phyloP scores from a whole-genome alignment of 2,329 filamentous ascomycete species.

The Fusarium globosum region DNA sequence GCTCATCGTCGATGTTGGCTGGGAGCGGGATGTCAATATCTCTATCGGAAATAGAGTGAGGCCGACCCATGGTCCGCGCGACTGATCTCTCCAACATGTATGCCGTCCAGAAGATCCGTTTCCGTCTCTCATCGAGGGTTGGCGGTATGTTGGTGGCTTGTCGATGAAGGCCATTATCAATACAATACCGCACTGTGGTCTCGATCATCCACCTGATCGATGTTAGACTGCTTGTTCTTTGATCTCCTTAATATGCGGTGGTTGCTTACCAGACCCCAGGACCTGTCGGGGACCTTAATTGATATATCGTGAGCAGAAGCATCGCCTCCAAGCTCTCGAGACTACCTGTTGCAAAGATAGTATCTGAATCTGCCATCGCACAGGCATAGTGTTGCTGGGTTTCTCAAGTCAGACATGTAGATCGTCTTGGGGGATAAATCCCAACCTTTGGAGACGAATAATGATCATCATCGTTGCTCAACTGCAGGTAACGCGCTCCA shows the following conservation, averaged over 20 bases:
- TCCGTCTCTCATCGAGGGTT: background rate
- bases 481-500: conserved; percentile 1
- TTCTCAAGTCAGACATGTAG: background rate
- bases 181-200: background rate
- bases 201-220: background rate
- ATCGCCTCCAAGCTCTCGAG: conserved; percentile 3
- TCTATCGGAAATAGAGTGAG: conserved; percentile 4
- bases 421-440: fast-evolving
- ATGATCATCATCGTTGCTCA: background rate
- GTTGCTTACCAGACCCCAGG: background rate
- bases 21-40: background rate
- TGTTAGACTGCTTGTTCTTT: background rate
- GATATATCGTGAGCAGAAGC: conserved; percentile 6
- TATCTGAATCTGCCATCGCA: background rate
- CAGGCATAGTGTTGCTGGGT: background rate
- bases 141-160: background rate
- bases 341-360: background rate
- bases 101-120: conserved; percentile 2
- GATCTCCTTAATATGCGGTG: no score
- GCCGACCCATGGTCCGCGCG: background rate
- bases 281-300: background rate
- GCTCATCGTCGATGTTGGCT: background rate
- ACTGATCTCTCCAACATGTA: conserved; percentile 6
- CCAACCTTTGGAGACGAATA: background rate
- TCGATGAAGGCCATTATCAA: background rate